Evolutionary conservation across 2,329 filamentous ascomycete species (phyloP).

Genomic region (Meredithiella fracta): DNA sequence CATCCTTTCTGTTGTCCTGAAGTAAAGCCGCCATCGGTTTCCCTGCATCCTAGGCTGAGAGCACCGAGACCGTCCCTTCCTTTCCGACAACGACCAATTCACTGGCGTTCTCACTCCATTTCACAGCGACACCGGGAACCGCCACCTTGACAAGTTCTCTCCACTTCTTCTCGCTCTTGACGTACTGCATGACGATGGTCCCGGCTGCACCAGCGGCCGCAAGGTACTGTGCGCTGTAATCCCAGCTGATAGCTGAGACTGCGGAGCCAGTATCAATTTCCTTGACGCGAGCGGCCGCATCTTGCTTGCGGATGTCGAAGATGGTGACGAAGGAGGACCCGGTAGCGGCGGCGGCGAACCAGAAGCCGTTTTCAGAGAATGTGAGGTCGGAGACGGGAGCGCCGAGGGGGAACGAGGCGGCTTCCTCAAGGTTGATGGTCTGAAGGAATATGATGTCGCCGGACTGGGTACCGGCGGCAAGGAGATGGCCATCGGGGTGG

Average conservation of each 20-base stretch:
- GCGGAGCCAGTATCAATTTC: slow-evolving; percentile 68
- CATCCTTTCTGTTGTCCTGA: background rate
- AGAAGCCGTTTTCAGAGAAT: slow-evolving; percentile 95
- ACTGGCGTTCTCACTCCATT: slow-evolving; percentile 62
- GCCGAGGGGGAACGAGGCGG: slow-evolving; percentile 54
- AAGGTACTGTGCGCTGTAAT: slow-evolving; percentile 88
- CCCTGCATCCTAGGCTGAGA: slow-evolving; percentile 31
- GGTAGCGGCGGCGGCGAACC: slow-evolving; percentile 72
- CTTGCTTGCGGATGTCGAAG: slow-evolving; percentile 85
- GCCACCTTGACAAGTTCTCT: slow-evolving; percentile 67
- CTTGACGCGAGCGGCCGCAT: slow-evolving; percentile 65
- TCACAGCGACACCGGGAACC: slow-evolving; percentile 52
- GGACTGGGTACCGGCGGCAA: slow-evolving; percentile 65
- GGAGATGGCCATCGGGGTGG: slow-evolving; percentile 90
- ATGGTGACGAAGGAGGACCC: slow-evolving; percentile 65
- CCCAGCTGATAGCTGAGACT: slow-evolving; percentile 69
- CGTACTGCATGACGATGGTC: slow-evolving; percentile 76
- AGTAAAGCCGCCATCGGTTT: slow-evolving; percentile 11
- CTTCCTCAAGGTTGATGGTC: slow-evolving; percentile 60
- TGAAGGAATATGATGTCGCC: slow-evolving; percentile 83
- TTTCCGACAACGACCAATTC: slow-evolving; percentile 58
- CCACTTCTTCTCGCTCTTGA: slow-evolving; percentile 77
- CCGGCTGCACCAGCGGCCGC: slow-evolving; percentile 66
- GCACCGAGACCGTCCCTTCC: slow-evolving; percentile 58
- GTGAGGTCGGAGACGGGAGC: slow-evolving; percentile 57